Base-by-base conservation (phyloP, 305 asterid genomes). In the Ajuga reptans region DNA sequence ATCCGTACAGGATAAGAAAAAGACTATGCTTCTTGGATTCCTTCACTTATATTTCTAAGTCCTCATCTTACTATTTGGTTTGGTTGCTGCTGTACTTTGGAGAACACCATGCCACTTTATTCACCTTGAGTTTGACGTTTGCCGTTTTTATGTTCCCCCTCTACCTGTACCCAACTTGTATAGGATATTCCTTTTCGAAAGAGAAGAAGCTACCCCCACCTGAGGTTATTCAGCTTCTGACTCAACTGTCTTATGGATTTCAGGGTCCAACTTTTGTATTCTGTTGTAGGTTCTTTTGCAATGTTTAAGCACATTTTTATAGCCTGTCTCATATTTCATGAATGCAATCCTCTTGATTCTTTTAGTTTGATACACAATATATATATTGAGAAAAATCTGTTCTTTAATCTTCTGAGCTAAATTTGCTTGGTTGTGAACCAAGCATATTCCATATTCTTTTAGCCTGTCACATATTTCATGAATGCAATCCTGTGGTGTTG, bases 21-120 rank as follows among this genome's bases (percentile, higher is more conserved):
- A 10, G 34, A 29, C 64, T 31, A 1, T 34, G 31, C 8, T 69
- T 76, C 27, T 47, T 72, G 47, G 42, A 17, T 41, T n/a, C 10
- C 51, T 64, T 56, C 69, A 36, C 55, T 46, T 58, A 49, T 29
- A 14, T 49, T 11, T 52, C 37, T 17, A 21, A 18, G 56, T 54
- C 56, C 62, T 39, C 47, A 45, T 18, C 36, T 51, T 21, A 56
- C 46, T 42, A 18, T 73, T 70, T 62, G 59, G 43, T 61, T 29
- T 62, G 15, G 41, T 14, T 68, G 61, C 66, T 41, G 42, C 33
- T 33, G 15, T 62, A 68, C 49, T 24, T 59, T 57, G 51, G 56
- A 78, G 46, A 46, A 65, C 29, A 46, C 55, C 62, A 64, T 60
- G 45, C 51, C 69, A 42, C 46, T 21, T 52, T 69, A 60, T 33